Evolutionary conservation across 2,329 filamentous ascomycete species (phyloP), one percentile per base, ranked within the genome.

Genomic region (Fusarium sp.): DNA sequence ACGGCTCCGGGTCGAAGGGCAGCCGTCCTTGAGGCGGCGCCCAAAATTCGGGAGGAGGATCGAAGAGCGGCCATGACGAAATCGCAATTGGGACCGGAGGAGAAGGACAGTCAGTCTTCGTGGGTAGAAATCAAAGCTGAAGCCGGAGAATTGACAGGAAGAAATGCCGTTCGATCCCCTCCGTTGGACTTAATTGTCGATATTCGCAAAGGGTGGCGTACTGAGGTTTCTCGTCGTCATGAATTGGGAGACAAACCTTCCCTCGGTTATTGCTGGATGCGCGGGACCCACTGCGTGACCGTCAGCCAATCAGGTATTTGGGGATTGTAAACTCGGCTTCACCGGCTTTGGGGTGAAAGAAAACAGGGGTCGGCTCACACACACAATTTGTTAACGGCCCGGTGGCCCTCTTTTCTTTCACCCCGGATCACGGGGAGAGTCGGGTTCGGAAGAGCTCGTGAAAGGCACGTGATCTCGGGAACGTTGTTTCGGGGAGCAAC

Each of bases 61-160:
- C 88, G 88, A 81, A 90, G 87, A 84, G 88, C 83, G 77, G 88
- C 86, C 88, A 90, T 90, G 78, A 77, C 82, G 73, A 75, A 71
- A 62, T 70, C 57, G 69, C 50, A 64, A 68, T 65, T 64, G 65
- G 56, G 50, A 48, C 72, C 57, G 75, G 71, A 75, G 70, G 72
- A 76, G 73, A 74, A 54, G 62, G 68, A 73, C 70, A 68, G 72
- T 73, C 70, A 72, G 70, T 73, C 68, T 73, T 73, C 67, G 50
- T 63, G 48, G 43, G 63, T 43, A 65, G 56, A 34, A 65, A 56
- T 65, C 64, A 56, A 53, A 71, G 66, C 65, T 48, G 57, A 31
- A 44, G 58, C 70, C 64, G 61, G 69, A 64, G 68, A 75, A 76
- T 76, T 76, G 66, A 63, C 70, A 73, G 51, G 66, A 71, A 76